Evolutionary conservation across 1,284 basidiomycete species (phyloP), one percentile per base, ranked within the genome.

Genomic region (Malassezia caprae): DNA sequence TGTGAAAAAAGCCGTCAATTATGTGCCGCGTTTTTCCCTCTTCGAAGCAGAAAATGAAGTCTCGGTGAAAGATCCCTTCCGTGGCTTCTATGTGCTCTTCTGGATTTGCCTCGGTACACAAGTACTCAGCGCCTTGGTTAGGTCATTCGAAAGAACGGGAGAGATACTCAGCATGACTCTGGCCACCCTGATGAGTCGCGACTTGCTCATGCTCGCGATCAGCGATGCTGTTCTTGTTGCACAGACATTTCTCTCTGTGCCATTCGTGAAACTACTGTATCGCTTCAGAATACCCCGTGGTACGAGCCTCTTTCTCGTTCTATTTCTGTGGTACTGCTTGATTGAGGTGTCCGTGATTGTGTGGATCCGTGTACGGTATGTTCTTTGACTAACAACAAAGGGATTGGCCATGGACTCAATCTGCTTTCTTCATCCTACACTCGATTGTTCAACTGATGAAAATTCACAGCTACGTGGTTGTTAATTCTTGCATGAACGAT

Each of bases 401-500:
- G 50, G 81, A 90, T 64, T 96, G 90, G 91, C 90, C 89, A 34
- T 96, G 93, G 91, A 91, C 96, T 1, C 93, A 98, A 75, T 89
- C 89, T 0, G 91, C 91, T 8, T 96, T 90, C 77, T 79, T 96
- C 49, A 91, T 90, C 0, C 77, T 96, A n/a, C 93, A 91, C 75
- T 83, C 85, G 12, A 77, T 94, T 8, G 81, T 85, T 53, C 86
- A 93, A 84, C 82, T 93, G 65, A 94, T 94, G 90, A 94, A 94
- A 76, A 78, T 94, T 79, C 90, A 96, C 77, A 94, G 90, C 15
- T 98, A 96, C 76, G 83, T 89, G 76, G 81, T 84, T 26, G 82
- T 87, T 53, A 96, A 96, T 70, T 89, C 91, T 5, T 83, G 87
- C 69, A 82, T 96, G 44, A 82, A 87, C 10, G 66, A 73, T 45